phyloP scores from a whole-genome alignment of 495 filamentous ascomycete species.

The Hyaloscypha bicolor region DNA sequence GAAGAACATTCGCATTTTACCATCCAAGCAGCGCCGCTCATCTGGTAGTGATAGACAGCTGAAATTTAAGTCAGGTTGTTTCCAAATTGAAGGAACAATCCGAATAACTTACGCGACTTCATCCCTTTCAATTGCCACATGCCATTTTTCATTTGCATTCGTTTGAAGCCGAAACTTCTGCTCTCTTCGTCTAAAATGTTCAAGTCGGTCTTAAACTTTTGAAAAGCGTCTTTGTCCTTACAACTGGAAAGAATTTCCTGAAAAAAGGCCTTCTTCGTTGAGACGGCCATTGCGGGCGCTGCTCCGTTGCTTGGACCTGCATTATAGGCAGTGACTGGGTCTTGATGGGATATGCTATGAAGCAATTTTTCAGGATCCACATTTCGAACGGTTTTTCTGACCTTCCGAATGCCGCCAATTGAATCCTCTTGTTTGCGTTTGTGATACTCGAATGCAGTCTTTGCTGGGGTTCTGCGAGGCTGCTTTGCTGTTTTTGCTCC shows the following conservation, averaged over 20 bases:
- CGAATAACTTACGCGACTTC: neutral
- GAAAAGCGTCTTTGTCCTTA: neutral
- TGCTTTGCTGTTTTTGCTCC: neutral
- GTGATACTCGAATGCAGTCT: neutral
- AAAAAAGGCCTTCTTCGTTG: neutral
- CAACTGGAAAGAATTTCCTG: constrained; percentile 1
- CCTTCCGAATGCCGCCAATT: neutral
- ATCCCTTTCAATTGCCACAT: neutral
- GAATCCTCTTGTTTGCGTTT: neutral
- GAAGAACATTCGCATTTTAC: neutral
- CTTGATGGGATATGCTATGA: neutral
- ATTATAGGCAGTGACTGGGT: neutral
- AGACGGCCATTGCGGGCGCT: neutral
- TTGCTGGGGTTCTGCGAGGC: neutral
- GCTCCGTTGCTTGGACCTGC: neutral
- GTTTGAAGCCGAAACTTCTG: neutral
- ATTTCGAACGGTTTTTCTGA: neutral
- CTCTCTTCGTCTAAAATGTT: neutral
- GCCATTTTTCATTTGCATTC: neutral
- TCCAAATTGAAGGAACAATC: too few relatives aligned
- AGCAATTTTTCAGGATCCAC: neutral
- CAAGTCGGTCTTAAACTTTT: neutral
- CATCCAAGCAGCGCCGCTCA: neutral
- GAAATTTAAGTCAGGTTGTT: neutral
- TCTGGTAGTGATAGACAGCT: neutral